Conservation (phyloP, 2,329 filamentous ascomycete species). For the Diaporthe capsici region DNA sequence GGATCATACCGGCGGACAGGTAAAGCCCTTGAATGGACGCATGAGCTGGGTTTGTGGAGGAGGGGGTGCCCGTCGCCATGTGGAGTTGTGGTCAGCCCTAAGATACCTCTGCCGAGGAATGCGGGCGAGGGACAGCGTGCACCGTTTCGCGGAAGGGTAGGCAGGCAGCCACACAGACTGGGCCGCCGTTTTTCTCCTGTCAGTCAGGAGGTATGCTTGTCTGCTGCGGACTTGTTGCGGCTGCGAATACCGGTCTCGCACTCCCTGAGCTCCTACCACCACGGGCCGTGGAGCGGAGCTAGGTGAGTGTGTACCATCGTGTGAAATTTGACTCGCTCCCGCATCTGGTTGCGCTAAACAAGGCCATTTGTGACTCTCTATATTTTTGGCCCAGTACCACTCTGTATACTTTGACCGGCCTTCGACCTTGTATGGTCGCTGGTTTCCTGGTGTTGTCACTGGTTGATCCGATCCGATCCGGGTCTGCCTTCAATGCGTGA, state of each 20-base stretch:
- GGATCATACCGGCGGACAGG: slow-evolving; percentile 30
- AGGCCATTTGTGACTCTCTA: not conserved
- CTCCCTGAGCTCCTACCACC: slow-evolving; percentile 16
- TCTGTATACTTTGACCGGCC: not conserved
- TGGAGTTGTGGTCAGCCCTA: slow-evolving; percentile 35
- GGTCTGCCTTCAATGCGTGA: not conserved
- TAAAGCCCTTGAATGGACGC: slow-evolving; percentile 35
- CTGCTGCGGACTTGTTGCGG: not conserved
- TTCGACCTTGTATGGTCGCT: not conserved
- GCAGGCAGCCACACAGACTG: slow-evolving; percentile 6
- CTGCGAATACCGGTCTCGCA: not conserved
- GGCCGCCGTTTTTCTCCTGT: not conserved
- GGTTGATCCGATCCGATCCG: not conserved
- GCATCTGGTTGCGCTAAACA: slow-evolving; percentile 10
- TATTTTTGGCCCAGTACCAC: slow-evolving; percentile 16
- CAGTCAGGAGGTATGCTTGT: not conserved
- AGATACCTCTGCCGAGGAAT: slow-evolving; percentile 30
- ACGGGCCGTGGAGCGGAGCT: slow-evolving; percentile 18
- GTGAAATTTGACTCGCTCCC: slow-evolving; percentile 19
- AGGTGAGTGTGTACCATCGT: slow-evolving; percentile 13
- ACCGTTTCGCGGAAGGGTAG: slow-evolving; percentile 23
- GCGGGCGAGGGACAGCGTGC: slow-evolving; percentile 15
- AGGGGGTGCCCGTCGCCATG: slow-evolving; percentile 1
- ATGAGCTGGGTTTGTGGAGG: not conserved
- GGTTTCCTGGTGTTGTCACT: not conserved